Evolutionary conservation across 345 rosid genomes (phyloP), one percentile per base, ranked within the genome.

Genomic region (Lumnitzera racemosa): DNA sequence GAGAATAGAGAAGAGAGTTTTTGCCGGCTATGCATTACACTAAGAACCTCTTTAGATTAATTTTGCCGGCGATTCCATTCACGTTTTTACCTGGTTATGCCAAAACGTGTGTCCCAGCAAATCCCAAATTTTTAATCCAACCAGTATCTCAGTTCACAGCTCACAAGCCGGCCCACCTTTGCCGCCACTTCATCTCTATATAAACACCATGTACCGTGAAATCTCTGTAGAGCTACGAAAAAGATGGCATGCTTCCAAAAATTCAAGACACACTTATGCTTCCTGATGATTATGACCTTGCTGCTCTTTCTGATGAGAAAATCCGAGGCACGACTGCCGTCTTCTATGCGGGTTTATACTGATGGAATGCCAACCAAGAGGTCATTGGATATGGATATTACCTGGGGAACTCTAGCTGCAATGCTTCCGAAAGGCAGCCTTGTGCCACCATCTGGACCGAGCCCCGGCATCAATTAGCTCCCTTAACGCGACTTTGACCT

Each of bases 401-500:
- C 62, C 12, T 59, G 64, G 29, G 24, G 47, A 59, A 49, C 12
- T 20, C 68, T 82, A 25, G 15, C 49, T 6, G 56, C 64, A 1
- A 75, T 73, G 81, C 74, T 78, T 24, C 85, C 78, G 0, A 73
- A 72, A 59, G 82, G 84, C n/a, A 57, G 65, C 52, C 77, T 73
- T 0, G 56, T 67, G 61, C 83, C 85, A 15, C 83, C 81, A 15
- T 80, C 84, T 3, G 81, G 78, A n/a, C 80, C 83, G 5, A 73
- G 77, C 64, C 80, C 78, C 20, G 51, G 14, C 53, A 75, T 72
- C 50, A 75, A 77, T 56, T 63, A 61, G 72, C 24, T 43, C 24
- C 7, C 43, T 9, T 36, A 4, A 9, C 9, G 10, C 10, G 43
- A 7, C 43, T 36, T 36, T 36, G 31, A 27, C 31, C 31, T 5